Evolutionary conservation across 2,329 filamentous ascomycete species (phyloP).

Genomic region (Phyllosticta paracitricarpa): DNA sequence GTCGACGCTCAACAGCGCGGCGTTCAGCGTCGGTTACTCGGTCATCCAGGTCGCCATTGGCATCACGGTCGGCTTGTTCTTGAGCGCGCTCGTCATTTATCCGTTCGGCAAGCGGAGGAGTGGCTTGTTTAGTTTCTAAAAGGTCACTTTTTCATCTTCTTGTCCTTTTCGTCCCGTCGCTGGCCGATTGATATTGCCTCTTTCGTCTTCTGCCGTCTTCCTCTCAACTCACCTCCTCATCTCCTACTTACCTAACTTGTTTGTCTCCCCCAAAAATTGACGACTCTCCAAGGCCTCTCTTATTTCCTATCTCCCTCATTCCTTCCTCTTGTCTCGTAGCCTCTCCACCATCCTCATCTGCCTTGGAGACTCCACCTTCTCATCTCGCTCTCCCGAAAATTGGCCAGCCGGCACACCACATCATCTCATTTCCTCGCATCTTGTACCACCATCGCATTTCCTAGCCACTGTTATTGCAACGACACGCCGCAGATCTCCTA

Average conservation of each 20-base stretch:
- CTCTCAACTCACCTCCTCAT: not conserved
- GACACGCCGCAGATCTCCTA: not conserved
- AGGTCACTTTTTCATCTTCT: not conserved
- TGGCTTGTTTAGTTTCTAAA: slow-evolving; percentile 32
- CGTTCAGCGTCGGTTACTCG: slow-evolving; percentile 37
- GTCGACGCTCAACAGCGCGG: slow-evolving; percentile 31
- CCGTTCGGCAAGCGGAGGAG: slow-evolving; percentile 39
- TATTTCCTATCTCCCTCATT: not conserved
- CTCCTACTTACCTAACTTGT: not conserved
- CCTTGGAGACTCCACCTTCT: not conserved
- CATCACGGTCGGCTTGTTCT: slow-evolving; percentile 41
- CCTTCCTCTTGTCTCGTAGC: not conserved
- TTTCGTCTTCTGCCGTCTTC: not conserved
- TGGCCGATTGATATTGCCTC: not conserved
- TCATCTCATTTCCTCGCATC: not conserved
- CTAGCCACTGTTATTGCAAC: not conserved
- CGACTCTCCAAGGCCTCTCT: not conserved
- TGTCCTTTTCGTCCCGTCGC: not conserved
- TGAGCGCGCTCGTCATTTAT: slow-evolving; percentile 40
- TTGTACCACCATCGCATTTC: not conserved
- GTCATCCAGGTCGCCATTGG: slow-evolving; percentile 43
- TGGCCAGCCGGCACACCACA: no score
- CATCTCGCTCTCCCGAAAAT: not conserved
- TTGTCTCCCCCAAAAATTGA: not conserved
- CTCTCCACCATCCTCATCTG: not conserved